These are phyloP conservation scores for Cutaneotrichosporon mucoides DNA, from an alignment of 1,284 basidiomycete genomes.

Conservation along the genomic window DNA sequence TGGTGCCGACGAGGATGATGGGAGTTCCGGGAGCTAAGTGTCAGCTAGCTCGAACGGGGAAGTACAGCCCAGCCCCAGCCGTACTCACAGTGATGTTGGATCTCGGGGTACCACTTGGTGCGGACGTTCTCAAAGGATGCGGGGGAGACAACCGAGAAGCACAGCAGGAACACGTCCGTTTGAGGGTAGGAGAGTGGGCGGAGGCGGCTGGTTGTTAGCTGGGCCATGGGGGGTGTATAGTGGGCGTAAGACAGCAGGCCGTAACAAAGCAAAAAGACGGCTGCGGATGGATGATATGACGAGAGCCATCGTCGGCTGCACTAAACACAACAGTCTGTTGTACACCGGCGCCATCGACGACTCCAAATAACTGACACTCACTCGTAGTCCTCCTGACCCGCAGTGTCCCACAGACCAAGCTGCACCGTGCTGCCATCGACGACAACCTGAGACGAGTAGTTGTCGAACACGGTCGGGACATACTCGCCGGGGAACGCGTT, in stretches of 20 bases:
- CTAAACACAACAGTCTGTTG: too few relatives aligned
- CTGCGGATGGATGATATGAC: too few relatives aligned
- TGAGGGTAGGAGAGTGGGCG: conserved; percentile 98
- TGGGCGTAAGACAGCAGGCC: too few relatives aligned
- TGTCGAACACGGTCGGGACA: conserved; percentile 73
- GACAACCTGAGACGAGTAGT: conserved; percentile 67
- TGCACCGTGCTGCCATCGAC: conserved; percentile 98
- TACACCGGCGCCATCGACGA: too few relatives aligned
- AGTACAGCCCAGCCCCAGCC: conserved; percentile 52
- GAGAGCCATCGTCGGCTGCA: too few relatives aligned
- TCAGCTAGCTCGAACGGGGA: conserved; percentile 52
- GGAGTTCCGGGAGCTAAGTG: conserved; percentile 89
- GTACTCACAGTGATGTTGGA: conserved; percentile 45
- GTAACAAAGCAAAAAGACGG: too few relatives aligned
- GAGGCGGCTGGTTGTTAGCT: conserved; percentile 65
- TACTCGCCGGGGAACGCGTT: conserved; percentile 87
- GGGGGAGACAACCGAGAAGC: conserved; percentile 95
- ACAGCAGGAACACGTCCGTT: conserved; percentile 98
- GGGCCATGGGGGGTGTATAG: too few relatives aligned
- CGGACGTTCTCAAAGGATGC: conserved; percentile 98
- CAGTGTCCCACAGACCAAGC: conserved; percentile 96
- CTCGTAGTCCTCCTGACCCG: conserved; percentile 85
- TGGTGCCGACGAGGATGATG: conserved; percentile 94
- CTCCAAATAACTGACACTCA: conserved; percentile 16
- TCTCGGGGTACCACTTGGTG: conserved; percentile 65